phyloP scores from a whole-genome alignment of 75 land plant species.

The Sequoiadendron giganteum region DNA sequence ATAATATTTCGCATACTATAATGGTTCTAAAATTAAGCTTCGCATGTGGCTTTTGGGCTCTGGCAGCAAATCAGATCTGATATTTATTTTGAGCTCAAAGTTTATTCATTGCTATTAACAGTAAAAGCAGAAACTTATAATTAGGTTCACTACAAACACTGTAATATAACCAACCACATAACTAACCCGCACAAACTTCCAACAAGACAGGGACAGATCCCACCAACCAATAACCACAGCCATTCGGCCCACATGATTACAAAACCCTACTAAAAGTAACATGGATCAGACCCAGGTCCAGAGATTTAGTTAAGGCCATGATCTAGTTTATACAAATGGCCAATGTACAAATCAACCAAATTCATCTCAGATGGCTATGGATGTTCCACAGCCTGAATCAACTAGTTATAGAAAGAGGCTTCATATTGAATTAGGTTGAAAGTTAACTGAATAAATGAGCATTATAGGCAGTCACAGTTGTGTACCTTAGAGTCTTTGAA shows the following conservation, averaged over 20 bases:
- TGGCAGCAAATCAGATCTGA: not conserved
- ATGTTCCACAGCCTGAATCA: not conserved
- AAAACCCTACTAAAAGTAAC: not conserved
- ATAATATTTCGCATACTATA: not conserved
- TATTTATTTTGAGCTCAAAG: not conserved
- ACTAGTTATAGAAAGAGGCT: not conserved
- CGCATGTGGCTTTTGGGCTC: not conserved
- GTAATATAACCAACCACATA: not conserved
- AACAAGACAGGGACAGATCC: not conserved
- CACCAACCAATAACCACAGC: not conserved
- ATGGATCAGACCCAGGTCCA: not conserved
- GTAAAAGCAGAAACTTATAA: not conserved
- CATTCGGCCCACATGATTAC: not conserved
- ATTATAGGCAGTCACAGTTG: not conserved
- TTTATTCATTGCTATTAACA: not conserved
- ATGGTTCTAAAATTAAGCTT: too few species aligned
- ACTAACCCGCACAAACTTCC: not conserved
- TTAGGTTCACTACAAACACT: not conserved
- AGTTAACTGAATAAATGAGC: not conserved
- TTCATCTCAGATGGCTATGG: not conserved
- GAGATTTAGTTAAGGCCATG: not conserved
- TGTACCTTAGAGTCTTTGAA: too few species aligned
- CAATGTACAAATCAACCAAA: not conserved
- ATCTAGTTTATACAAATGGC: not conserved
- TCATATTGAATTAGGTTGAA: not conserved